Evolutionary conservation across 2,329 filamentous ascomycete genomes (phyloP).

Genomic region (Clarireedia homoeocarpa): DNA sequence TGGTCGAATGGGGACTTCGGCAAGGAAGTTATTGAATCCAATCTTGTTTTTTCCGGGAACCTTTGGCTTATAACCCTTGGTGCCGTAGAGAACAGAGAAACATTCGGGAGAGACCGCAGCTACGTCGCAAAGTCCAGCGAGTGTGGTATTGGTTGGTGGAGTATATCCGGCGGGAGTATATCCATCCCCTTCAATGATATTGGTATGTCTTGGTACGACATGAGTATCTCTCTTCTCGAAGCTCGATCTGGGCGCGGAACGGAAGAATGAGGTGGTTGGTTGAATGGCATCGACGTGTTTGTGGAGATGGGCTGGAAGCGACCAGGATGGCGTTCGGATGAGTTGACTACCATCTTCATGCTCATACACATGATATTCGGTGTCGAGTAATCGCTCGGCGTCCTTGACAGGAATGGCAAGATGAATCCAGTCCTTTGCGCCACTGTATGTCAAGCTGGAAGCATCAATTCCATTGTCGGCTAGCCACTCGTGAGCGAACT

Average conservation of each 20-base stretch:
- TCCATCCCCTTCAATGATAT: conserved; percentile 2
- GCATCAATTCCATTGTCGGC: conserved; percentile 41
- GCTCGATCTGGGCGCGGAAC: conserved; percentile 15
- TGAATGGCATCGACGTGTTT: conserved; percentile 51
- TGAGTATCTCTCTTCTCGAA: neutral
- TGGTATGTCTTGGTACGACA: conserved; percentile 1
- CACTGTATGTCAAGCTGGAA: conserved; percentile 36
- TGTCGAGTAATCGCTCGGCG: conserved; percentile 45
- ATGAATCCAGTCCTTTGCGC: conserved; percentile 50
- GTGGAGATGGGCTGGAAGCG: conserved; percentile 48
- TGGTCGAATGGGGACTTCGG: conserved; percentile 17
- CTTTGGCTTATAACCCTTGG: conserved; percentile 13
- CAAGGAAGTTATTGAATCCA: conserved; percentile 22
- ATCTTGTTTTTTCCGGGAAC: conserved; percentile 17
- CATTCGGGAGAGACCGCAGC: conserved; percentile 17
- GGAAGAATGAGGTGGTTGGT: conserved; percentile 53
- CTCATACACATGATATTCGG: conserved; percentile 44
- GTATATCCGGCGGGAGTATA: conserved; percentile 20
- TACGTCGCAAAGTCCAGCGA: conserved; percentile 55
- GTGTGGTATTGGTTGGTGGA: conserved; percentile 25
- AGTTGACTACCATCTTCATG: conserved; percentile 45
- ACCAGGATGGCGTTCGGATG: conserved; percentile 48
- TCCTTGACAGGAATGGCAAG: conserved; percentile 42
- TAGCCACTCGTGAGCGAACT: conserved; percentile 49
- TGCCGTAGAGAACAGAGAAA: conserved; percentile 19